Evolutionary conservation across 306 rosid genomes (phyloP), one percentile per base, ranked within the genome.

Genomic region (Inga leiocalycina): DNA sequence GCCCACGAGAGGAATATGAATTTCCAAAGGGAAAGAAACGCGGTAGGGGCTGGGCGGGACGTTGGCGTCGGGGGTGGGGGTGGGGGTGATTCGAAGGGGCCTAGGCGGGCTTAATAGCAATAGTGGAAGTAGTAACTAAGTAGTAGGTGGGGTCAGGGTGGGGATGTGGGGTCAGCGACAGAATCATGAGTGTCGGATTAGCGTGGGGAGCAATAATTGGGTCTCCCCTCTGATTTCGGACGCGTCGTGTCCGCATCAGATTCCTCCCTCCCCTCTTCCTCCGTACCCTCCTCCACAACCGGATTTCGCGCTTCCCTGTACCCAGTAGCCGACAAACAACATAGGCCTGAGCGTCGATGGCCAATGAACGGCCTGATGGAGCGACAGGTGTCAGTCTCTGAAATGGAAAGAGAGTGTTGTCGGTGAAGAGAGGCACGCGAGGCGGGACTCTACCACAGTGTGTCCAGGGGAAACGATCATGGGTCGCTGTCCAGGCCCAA

Each of bases 191-290:
- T 92, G 98, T 95, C 94, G 92, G 92, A 94, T 83, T 91, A 92
- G 94, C 95, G 94, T 93, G 97, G 97, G 95, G 90, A 52, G 90
- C 92, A 95, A 91, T 93, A 69, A 93, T 95, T 95, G 97, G 98
- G 82, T 81, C 83, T 78, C 62, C 84, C 97, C 98, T 90, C 94
- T 93, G 95, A 94, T 93, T 91, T 93, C 91, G 97, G 95, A 90
- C 87, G 91, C 92, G 92, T 91, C 94, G 80, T 84, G 97, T 94
- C 97, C 94, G 91, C 94, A 89, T 91, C 97, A 88, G 97, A 93
- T 93, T 90, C 90, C 79, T 74, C 73, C 83, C 89, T 5, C 27
- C 12, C 75, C 35, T 24, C 37, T 12, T 1, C 32, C 34, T 62
- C 68, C 68, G 68, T 62, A 62, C 68, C 2, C 6, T 10, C 17